phyloP scores from a whole-genome alignment of 805 yeast species.

The Lipomyces orientalis region DNA sequence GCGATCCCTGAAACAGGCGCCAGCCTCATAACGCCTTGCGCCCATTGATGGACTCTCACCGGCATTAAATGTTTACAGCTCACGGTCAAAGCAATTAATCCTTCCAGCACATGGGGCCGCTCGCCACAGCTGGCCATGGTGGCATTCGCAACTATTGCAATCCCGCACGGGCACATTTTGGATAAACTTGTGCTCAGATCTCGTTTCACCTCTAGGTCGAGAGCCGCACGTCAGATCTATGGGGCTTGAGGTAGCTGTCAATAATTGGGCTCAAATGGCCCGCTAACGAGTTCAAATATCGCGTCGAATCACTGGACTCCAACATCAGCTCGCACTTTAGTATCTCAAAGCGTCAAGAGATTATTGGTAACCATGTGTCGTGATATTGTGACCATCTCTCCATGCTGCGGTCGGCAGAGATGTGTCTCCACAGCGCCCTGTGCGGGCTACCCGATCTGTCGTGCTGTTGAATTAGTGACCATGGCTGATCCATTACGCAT shows the following conservation, averaged over 20 bases:
- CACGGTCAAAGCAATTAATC: neutral
- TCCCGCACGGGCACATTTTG: neutral
- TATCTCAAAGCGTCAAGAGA: neutral
- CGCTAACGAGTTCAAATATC: neutral
- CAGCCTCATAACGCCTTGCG: neutral
- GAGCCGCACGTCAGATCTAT: neutral
- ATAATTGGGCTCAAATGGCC: neutral
- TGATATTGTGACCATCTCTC: slow-evolving; percentile 13
- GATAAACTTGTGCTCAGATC: neutral
- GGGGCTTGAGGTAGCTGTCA: neutral
- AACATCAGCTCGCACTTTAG: neutral
- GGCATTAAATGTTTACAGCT: neutral
- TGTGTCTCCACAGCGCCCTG: slow-evolving; percentile 21
- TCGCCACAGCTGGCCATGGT: neutral
- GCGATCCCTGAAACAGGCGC: neutral
- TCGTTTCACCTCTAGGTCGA: neutral
- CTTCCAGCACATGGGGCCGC: neutral
- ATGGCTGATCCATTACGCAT: neutral
- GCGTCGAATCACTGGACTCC: neutral
- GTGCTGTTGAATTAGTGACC: slow-evolving; percentile 15
- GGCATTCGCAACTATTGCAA: neutral
- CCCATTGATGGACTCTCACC: neutral
- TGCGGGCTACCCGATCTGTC: slow-evolving; percentile 19
- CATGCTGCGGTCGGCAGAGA: slow-evolving; percentile 11
- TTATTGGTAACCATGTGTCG: slow-evolving; percentile 15